These are phyloP conservation scores for Nothophytophthora sp. DNA, from an alignment of 352 stramenopile genomes.

Conservation along the genomic window DNA sequence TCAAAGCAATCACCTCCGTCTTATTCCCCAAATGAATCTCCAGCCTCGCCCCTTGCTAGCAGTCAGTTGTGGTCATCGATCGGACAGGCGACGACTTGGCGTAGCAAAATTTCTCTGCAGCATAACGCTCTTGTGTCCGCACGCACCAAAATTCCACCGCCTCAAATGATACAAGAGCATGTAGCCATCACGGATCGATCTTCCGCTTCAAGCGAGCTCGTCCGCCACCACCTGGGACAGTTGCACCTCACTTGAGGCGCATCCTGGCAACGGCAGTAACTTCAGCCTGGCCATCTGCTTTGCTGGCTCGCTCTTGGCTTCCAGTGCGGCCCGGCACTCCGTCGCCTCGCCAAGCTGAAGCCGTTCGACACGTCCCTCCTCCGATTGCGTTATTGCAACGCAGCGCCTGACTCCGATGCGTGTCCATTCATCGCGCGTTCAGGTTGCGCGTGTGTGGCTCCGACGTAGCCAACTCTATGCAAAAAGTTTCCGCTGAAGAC, in stretches of 20 bases:
- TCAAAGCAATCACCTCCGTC: too few species aligned
- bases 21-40: too few species aligned
- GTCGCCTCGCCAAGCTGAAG: too few species aligned
- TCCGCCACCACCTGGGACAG: too few species aligned
- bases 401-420: too few species aligned
- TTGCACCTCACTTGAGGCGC: too few species aligned
- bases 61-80: not conserved
- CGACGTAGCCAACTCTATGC: conserved; percentile 10
- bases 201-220: too few species aligned
- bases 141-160: not conserved
- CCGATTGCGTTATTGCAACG: too few species aligned
- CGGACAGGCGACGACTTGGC: not conserved
- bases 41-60: too few species aligned
- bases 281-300: conserved; percentile 18
- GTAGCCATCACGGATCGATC: not conserved
- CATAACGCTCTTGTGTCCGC: not conserved
- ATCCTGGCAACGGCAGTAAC: too few species aligned
- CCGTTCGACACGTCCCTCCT: too few species aligned
- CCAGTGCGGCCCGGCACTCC: too few species aligned
- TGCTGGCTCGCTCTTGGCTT: not conserved
- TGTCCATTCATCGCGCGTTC: not conserved
- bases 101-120: not conserved
- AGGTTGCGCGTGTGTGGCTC: not conserved
- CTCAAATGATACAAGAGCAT: not conserved
- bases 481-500: not conserved